Percentiles rank a stretch among this genome's conserved stretches.
Evolutionary conservation across 495 filamentous ascomycete species (phyloP).

Genomic region (Pseudoneurospora amorphoporcata): DNA sequence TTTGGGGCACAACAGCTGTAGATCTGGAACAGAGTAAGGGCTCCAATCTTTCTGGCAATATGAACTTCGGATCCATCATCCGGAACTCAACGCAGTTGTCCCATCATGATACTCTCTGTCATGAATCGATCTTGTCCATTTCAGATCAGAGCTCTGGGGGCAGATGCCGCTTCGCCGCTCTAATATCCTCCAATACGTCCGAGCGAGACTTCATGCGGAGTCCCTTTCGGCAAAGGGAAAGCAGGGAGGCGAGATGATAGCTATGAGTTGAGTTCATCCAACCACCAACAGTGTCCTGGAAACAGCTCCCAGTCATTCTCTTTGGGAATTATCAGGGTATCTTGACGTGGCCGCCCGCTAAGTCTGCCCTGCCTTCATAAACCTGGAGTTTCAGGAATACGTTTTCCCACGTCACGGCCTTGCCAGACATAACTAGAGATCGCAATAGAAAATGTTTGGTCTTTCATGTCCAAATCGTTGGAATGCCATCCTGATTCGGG

Average conservation of each 20-base stretch:
- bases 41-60: not conserved
- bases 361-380: not conserved
- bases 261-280: not conserved
- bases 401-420: not conserved
- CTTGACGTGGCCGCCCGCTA: not conserved
- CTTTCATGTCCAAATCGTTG: not conserved
- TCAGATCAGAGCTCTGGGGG: not conserved
- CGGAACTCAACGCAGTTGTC: not conserved
- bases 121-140: not conserved
- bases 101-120: not conserved
- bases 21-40: not conserved
- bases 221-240: not conserved
- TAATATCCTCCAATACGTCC: not conserved
- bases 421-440: not conserved
- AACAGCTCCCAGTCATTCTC: not conserved
- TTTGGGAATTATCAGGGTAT: not conserved
- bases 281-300: not conserved
- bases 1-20: not conserved
- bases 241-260: not conserved
- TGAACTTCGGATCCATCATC: not conserved
- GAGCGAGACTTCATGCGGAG: not conserved
- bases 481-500: not conserved
- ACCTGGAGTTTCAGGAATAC: not conserved
- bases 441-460: not conserved
- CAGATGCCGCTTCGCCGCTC: not conserved